Evolutionary conservation across 345 rosid genomes (phyloP), one percentile per base, ranked within the genome.

Genomic region (Salix viminalis): DNA sequence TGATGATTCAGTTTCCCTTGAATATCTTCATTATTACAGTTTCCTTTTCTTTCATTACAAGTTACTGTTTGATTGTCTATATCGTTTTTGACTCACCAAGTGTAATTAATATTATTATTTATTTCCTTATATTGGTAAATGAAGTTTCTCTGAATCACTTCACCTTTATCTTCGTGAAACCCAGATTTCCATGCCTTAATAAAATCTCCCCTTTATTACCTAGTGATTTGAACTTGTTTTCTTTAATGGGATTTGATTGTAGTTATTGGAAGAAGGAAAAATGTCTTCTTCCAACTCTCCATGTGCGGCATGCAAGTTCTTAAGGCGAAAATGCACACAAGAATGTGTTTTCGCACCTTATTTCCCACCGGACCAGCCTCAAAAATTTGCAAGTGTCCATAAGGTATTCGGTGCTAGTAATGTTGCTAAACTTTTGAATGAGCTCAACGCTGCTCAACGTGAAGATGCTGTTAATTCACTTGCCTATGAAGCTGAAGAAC

Each of bases 401-500:
- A 80, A 66, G 67, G 83, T 80, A 4, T 80, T 80, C 7, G 83
- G 83, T 7, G 79, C 79, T 5, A 90, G 97, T 75, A 95, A 91
- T 67, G 91, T 95, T 6, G 84, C 94, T 10, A 93, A 93, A 60
- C 85, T 95, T 65, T 87, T 95, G 62, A 86, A 84, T 39, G 97
- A 90, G 67, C 89, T 93, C 36, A 69, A 81, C 19, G 78, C 86
- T 24, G 13, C 73, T 0, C 87, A 85, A 32, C 87, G 99, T 0
- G 92, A 91, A 74, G 97, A 91, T 1, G 97, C 97, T 0, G 97
- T 93, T 15, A 87, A 90, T 73, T 93, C 97, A 0, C 88, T 95
- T 21, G 88, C 86, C 12, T 95, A 88, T 4, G 97, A 95, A 58
- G 97, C 97, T 0, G 94, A 95, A 76, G 88, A 91, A 50, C 88